Evolutionary conservation across 192 early-diverging fungal genomes (phyloP).

Genomic region (Globomyces pollinis-pini): DNA sequence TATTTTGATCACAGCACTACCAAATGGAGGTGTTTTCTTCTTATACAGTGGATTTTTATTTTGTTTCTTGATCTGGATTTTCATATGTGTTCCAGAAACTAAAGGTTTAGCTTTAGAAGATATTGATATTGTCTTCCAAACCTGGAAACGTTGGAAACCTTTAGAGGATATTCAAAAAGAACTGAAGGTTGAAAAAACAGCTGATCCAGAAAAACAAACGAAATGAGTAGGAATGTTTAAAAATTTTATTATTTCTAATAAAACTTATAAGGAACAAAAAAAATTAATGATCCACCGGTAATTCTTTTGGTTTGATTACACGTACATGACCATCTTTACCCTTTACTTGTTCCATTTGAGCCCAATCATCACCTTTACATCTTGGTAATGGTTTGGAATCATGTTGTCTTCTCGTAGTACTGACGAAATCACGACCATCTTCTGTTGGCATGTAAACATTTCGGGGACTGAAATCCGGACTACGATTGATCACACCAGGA

Average conservation of each 20-base stretch:
- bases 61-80: background rate
- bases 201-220: too few species aligned
- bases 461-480: slow-evolving; percentile 32
- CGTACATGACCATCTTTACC: slow-evolving; percentile 29
- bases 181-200: background rate
- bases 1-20: background rate
- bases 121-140: background rate
- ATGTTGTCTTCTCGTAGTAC: slow-evolving; percentile 23
- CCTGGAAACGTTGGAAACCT: background rate
- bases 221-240: too few species aligned
- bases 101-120: background rate
- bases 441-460: slow-evolving; percentile 18
- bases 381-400: slow-evolving; percentile 18
- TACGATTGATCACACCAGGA: slow-evolving; percentile 9
- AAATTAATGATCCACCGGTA: slow-evolving; percentile 4
- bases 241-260: too few species aligned
- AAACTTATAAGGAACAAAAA: too few species aligned
- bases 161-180: background rate
- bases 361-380: slow-evolving; percentile 27
- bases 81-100: background rate
- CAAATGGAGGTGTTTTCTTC: background rate
- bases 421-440: slow-evolving; percentile 40
- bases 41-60: background rate
- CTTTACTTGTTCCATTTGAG: slow-evolving; percentile 8
- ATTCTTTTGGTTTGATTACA: slow-evolving; percentile 4